Conservation (phyloP, 176 grass and related monocot species). For the Oryza glumipatula region DNA sequence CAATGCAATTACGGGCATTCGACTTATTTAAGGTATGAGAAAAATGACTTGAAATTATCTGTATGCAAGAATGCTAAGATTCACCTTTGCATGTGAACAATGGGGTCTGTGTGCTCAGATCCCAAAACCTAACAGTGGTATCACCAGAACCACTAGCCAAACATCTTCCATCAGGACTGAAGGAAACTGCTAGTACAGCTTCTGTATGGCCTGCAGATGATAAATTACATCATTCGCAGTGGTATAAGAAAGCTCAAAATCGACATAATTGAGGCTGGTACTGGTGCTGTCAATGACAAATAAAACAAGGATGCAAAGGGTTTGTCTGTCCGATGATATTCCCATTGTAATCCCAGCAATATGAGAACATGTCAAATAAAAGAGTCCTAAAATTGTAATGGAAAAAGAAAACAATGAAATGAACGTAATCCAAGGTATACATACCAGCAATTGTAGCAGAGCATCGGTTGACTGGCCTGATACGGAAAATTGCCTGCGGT, state of each 20-base stretch:
- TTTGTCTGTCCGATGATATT: not conserved
- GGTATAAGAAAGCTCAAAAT: not conserved
- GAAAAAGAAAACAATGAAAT: constrained; percentile 12
- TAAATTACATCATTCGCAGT: not conserved
- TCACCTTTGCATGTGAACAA: constrained; percentile 90
- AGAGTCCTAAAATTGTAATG: not conserved
- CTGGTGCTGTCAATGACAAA: not conserved
- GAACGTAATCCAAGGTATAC: constrained; percentile 2
- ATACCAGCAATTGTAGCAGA: constrained; percentile 90
- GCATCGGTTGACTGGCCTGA: constrained; percentile 82
- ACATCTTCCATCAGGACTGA: constrained; percentile 78
- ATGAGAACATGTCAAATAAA: not conserved
- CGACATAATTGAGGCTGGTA: not conserved
- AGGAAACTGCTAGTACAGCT: constrained; percentile 89
- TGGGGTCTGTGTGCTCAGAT: constrained; percentile 88
- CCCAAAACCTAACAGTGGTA: constrained; percentile 89
- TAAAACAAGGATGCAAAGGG: not conserved
- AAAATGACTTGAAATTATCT: not conserved
- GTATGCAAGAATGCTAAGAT: constrained; percentile 20
- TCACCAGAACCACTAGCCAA: constrained; percentile 96
- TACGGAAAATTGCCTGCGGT: constrained; percentile 93
- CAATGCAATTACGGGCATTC: not conserved
- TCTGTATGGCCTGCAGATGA: constrained; percentile 65
- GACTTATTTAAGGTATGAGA: not conserved
- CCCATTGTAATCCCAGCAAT: not conserved